phyloP scores from a whole-genome alignment of 345 rosid species.

The Eucalyptus sp. region DNA sequence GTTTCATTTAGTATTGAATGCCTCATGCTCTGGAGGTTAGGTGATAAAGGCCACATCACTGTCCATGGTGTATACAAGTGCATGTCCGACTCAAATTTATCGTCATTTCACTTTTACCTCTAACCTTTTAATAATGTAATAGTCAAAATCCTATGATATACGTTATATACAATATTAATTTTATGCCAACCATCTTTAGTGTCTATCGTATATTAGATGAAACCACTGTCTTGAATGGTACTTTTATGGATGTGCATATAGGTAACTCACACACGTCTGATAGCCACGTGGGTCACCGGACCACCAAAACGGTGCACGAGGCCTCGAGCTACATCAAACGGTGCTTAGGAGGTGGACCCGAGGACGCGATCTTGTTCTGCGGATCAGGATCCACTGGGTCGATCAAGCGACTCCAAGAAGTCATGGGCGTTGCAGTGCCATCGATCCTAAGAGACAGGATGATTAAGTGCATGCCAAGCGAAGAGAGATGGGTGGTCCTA shows the following conservation, averaged over 20 bases:
- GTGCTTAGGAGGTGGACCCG: slow-evolving; percentile 29
- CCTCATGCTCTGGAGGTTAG: neutral
- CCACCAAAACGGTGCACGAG: slow-evolving; percentile 32
- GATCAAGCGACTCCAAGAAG: slow-evolving; percentile 17
- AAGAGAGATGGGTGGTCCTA: neutral
- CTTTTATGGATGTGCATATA: neutral
- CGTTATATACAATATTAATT: neutral
- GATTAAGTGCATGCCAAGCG: neutral
- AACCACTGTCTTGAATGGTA: neutral
- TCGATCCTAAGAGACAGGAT: slow-evolving; percentile 20
- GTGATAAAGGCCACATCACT: neutral
- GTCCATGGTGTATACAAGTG: neutral
- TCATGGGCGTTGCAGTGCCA: neutral
- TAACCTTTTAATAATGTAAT: neutral
- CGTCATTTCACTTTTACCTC: neutral
- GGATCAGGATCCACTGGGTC: slow-evolving; percentile 43
- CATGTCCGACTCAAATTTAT: neutral
- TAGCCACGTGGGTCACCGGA: slow-evolving; percentile 35
- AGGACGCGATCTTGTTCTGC: slow-evolving; percentile 39
- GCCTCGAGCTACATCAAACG: slow-evolving; percentile 30
- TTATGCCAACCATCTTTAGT: neutral
- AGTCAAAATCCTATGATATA: neutral
- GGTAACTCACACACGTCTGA: slow-evolving; percentile 50
- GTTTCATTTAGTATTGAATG: neutral
- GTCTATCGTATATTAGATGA: neutral